These are phyloP conservation scores for Gloeophyllum trabeum DNA, from an alignment of 768 basidiomycete genomes.

Conservation along the genomic window DNA sequence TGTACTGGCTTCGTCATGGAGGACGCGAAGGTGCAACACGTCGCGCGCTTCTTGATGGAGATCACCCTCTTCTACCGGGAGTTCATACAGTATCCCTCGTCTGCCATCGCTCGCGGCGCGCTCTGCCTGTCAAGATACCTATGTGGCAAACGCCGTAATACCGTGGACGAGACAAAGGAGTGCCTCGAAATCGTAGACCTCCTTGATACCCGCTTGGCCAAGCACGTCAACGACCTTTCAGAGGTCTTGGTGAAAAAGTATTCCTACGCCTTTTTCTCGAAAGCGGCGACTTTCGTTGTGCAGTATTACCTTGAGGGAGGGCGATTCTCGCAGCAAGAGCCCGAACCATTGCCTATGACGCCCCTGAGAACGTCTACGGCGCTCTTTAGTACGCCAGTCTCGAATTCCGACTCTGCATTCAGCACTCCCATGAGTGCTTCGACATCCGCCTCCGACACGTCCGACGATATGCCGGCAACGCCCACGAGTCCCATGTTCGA, in stretches of 20 bases:
- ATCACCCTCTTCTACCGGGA: conserved; percentile 97
- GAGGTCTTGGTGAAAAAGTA: conserved; percentile 98
- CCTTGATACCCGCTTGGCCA: conserved; percentile 78
- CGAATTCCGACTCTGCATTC: conserved; percentile 32
- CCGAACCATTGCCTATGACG: conserved; percentile 51
- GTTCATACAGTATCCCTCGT: conserved; percentile 79
- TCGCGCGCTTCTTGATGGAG: conserved; percentile 98
- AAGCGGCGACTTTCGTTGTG: conserved; percentile 86
- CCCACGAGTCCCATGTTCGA: conserved; percentile 61
- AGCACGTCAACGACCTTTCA: conserved; percentile 86
- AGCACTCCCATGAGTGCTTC: conserved; percentile 70
- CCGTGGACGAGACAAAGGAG: conserved; percentile 79
- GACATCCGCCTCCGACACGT: conserved; percentile 62
- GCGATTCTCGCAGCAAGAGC: conserved; percentile 44
- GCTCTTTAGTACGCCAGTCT: conserved; percentile 53
- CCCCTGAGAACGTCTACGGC: conserved; percentile 39
- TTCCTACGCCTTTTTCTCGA: conserved; percentile 93
- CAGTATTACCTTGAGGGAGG: conserved; percentile 91
- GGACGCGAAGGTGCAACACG: conserved; percentile 85
- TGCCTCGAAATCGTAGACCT: conserved; percentile 76
- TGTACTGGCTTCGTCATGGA: conserved; percentile 69
- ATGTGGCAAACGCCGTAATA: conserved; percentile 66
- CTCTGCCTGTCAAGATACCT: conserved; percentile 84
- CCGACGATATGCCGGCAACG: conserved; percentile 78
- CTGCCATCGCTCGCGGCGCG: conserved; percentile 82